Percentiles rank a stretch among this genome's conserved stretches.
phyloP scores from a whole-genome alignment of 805 yeast genomes.

The Metschnikowia gelsemii region DNA sequence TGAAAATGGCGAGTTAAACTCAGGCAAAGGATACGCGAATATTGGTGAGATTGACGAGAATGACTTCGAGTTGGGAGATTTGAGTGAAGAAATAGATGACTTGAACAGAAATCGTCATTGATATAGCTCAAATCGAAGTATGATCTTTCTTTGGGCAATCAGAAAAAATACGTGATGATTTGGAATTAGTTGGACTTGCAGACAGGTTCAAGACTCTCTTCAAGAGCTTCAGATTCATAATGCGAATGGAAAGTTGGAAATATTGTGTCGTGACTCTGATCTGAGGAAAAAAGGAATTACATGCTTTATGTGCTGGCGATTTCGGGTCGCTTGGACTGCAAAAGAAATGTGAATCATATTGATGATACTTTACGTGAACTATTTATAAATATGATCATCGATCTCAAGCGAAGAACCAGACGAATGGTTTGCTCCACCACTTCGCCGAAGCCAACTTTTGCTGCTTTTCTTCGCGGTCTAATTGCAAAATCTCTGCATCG shows the following conservation, averaged over 20 bases:
- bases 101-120: neutral
- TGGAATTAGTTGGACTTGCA: neutral
- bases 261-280: too few species aligned
- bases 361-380: too few species aligned
- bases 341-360: too few species aligned
- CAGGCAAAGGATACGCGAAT: constrained; percentile 17
- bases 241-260: too few species aligned
- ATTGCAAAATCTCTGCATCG: constrained; percentile 25
- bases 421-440: constrained; percentile 18
- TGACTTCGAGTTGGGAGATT: constrained; percentile 39
- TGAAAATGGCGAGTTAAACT: constrained; percentile 36
- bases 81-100: constrained; percentile 18
- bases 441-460: constrained; percentile 18
- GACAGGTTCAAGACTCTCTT: too few species aligned
- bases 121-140: neutral
- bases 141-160: neutral
- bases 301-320: too few species aligned
- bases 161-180: too few species aligned
- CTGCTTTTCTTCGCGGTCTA: constrained; percentile 25
- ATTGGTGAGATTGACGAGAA: constrained; percentile 23
- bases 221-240: neutral
- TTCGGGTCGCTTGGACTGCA: too few species aligned
- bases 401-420: constrained; percentile 24
- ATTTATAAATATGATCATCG: too few species aligned
- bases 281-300: too few species aligned